phyloP scores from a whole-genome alignment of 179 eudicot genomes.

The Sideroxylon spinosum region DNA sequence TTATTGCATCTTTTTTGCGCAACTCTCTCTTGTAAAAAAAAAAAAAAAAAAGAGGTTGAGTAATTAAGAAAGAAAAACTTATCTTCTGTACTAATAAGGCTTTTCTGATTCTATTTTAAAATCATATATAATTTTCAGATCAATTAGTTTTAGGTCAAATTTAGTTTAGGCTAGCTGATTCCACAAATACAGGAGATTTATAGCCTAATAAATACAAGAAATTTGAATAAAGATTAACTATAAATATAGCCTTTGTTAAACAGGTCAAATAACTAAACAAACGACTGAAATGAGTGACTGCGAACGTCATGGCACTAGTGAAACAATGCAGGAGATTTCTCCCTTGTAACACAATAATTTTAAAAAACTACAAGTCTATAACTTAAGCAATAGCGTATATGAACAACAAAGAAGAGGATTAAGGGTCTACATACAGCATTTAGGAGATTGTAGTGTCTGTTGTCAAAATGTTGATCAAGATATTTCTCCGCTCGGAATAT shows the following conservation, averaged over 20 bases:
- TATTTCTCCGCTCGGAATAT: constrained; percentile 64
- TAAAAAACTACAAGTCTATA: constrained; percentile 1
- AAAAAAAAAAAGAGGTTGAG: too few relatives aligned
- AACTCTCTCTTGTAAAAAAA: not conserved
- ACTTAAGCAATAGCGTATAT: not conserved
- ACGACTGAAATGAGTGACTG: not conserved
- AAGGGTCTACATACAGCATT: constrained; percentile 54
- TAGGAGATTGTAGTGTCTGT: constrained; percentile 71
- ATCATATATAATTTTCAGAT: not conserved
- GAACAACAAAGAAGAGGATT: constrained; percentile 9
- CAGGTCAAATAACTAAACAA: not conserved
- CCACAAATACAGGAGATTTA: not conserved
- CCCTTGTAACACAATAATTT: not conserved
- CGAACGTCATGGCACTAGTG: not conserved
- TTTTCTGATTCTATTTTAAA: not conserved
- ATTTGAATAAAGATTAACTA: constrained; percentile 5
- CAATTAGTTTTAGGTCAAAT: not conserved
- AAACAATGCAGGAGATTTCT: not conserved
- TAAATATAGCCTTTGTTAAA: not conserved
- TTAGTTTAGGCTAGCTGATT: not conserved
- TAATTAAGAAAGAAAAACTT: not conserved
- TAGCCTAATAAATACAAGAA: too few relatives aligned
- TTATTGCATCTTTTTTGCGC: not conserved
- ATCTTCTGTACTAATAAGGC: not conserved
- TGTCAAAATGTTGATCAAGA: constrained; percentile 86